Conservation (phyloP, 768 basidiomycete species). For the Suillus placidus region DNA sequence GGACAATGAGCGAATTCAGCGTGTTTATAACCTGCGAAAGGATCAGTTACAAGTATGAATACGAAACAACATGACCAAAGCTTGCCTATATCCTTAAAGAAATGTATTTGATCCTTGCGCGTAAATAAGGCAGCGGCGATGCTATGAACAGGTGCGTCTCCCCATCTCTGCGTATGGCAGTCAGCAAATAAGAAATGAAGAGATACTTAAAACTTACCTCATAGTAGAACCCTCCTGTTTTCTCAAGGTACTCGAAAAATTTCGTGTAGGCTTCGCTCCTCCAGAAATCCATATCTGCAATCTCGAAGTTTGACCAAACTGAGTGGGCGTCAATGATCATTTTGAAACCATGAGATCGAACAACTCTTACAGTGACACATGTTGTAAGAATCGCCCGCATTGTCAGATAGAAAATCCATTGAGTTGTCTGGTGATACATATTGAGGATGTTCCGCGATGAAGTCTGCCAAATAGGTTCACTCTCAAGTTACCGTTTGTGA, state of each 20-base stretch:
- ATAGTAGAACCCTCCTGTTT: constrained; percentile 86
- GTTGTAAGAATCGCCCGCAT: constrained; percentile 67
- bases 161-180: constrained; percentile 66
- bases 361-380: constrained; percentile 59
- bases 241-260: constrained; percentile 83
- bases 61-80: not conserved
- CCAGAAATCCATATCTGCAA: constrained; percentile 84
- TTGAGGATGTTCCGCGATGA: constrained; percentile 55
- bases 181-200: constrained; percentile 10
- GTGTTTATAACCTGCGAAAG: constrained; percentile 64
- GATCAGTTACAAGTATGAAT: constrained; percentile 8
- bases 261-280: constrained; percentile 77
- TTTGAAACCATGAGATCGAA: not conserved
- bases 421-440: constrained; percentile 60
- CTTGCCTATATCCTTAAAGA: constrained; percentile 86
- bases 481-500: constrained; percentile 35
- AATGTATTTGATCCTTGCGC: constrained; percentile 87
- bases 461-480: constrained; percentile 51
- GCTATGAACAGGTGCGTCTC: constrained; percentile 91
- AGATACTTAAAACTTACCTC: constrained; percentile 48
- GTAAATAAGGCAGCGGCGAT: constrained; percentile 92
- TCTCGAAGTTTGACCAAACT: constrained; percentile 97
- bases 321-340: not conserved
- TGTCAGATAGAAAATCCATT: constrained; percentile 64
- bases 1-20: constrained; percentile 95